A percentile compares a stretch with the other conserved stretches of the same genome.
Evolutionary conservation across 495 filamentous ascomycete genomes (phyloP).

Genomic region (Penicillium robsamsonii): DNA sequence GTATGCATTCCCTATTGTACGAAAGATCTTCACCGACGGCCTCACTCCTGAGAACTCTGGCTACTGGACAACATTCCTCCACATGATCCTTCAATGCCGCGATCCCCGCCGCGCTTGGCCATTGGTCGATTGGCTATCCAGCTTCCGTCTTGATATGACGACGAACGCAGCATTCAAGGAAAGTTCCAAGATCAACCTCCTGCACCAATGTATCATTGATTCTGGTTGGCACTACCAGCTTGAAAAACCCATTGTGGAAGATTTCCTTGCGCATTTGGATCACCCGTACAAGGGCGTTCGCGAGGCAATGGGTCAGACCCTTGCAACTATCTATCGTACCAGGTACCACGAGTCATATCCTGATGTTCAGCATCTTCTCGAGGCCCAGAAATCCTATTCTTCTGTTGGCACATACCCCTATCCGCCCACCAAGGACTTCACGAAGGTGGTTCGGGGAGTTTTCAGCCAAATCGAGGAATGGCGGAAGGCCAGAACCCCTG

Average conservation of each 20-base stretch:
- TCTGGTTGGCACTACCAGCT: constrained; percentile 95
- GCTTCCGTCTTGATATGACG: constrained; percentile 86
- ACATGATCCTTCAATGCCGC: constrained; percentile 76
- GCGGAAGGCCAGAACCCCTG: constrained; percentile 78
- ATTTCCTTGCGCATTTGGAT: constrained; percentile 89
- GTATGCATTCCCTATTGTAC: constrained; percentile 85
- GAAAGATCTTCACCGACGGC: constrained; percentile 80
- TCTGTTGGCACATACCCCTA: constrained; percentile 88
- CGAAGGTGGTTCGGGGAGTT: constrained; percentile 66
- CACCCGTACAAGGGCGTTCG: constrained; percentile 97
- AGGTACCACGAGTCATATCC: constrained; percentile 90
- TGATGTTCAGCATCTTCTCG: constrained; percentile 69
- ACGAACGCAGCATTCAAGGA: constrained; percentile 99
- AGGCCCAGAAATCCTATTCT: constrained; percentile 72
- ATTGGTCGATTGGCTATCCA: constrained; percentile 76
- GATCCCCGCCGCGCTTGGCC: constrained; percentile 87
- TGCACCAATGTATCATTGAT: constrained; percentile 84
- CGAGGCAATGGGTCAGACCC: constrained; percentile 87
- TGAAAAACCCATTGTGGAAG: constrained; percentile 83
- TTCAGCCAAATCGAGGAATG: constrained; percentile 83
- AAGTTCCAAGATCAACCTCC: constrained; percentile 88
- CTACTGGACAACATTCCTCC: constrained; percentile 93
- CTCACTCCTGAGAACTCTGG: constrained; percentile 89
- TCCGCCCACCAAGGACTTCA: constrained; percentile 69
- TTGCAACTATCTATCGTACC: constrained; percentile 83